phyloP scores from a whole-genome alignment of 805 yeast genomes.

The Ogataea degrootiae region DNA sequence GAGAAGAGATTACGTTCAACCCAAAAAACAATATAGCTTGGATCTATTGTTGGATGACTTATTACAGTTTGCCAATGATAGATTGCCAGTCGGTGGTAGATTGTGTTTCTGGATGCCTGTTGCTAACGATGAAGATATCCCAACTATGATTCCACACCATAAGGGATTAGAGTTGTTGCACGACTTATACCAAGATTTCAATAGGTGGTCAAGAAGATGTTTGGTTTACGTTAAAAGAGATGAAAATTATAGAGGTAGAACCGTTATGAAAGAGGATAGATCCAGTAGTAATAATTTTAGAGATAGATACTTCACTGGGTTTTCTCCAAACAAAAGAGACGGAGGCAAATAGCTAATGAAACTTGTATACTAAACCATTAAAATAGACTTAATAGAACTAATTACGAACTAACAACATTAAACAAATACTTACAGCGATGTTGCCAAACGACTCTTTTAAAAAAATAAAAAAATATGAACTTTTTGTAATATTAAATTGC shows the following conservation, averaged over 20 bases:
- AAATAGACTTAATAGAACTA: no score
- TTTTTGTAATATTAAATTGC: no score
- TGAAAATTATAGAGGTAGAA: conserved; percentile 42
- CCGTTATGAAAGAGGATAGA: conserved; percentile 38
- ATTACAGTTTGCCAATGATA: conserved; percentile 62
- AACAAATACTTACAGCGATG: no score
- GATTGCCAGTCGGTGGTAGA: conserved; percentile 72
- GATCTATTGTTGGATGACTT: conserved; percentile 75
- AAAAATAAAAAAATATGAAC: no score
- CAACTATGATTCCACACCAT: conserved; percentile 73
- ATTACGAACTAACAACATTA: no score
- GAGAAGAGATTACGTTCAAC: conserved; percentile 81
- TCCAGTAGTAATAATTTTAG: conserved; percentile 58
- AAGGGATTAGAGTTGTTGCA: conserved; percentile 63
- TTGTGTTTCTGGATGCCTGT: conserved; percentile 98
- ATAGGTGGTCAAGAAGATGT: conserved; percentile 88
- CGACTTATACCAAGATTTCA: conserved; percentile 80
- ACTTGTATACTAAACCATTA: neutral
- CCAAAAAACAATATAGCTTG: conserved; percentile 85
- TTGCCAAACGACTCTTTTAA: no score
- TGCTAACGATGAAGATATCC: conserved; percentile 69
- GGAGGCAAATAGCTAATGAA: conserved; percentile 19
- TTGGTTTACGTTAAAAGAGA: conserved; percentile 72
- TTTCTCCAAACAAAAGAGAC: conserved; percentile 22
- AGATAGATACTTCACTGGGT: conserved; percentile 70